Conservation (phyloP, 371 early-diverging fungal genomes). For the Polyrhizophydium stewartii region DNA sequence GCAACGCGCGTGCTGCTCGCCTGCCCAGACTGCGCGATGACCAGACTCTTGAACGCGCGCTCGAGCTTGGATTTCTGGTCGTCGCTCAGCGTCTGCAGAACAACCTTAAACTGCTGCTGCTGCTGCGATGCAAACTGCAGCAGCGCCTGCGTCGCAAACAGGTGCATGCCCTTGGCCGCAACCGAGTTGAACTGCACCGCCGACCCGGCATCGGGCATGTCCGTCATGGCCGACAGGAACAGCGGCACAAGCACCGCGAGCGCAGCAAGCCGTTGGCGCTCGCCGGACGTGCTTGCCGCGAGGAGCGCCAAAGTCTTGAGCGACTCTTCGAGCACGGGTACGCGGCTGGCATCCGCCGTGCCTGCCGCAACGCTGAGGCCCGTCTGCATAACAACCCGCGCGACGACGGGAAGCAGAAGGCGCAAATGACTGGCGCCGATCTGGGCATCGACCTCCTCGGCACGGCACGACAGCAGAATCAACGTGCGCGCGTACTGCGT, state of each 20-base stretch:
- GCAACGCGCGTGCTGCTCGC: too few relatives aligned
- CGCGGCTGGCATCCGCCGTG: background rate
- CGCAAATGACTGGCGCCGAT: conserved; percentile 6
- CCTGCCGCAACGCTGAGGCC: background rate
- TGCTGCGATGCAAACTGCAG: conserved; percentile 29
- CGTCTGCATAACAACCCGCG: background rate
- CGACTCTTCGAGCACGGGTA: conserved; percentile 12
- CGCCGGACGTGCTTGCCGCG: background rate
- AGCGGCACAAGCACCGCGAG: conserved; percentile 2
- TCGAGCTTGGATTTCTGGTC: conserved; percentile 15
- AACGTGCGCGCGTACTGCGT: conserved; percentile 17
- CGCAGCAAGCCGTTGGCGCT: background rate
- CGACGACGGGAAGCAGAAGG: conserved; percentile 5
- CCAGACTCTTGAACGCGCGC: conserved; percentile 21
- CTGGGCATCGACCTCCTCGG: background rate
- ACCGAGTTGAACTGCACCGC: background rate
- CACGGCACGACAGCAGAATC: conserved; percentile 1
- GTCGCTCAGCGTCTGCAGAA: conserved; percentile 14
- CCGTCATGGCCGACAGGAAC: conserved; percentile 4
- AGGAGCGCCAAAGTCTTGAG: conserved; percentile 10
- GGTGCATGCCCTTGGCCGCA: conserved; percentile 3
- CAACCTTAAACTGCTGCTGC: conserved; percentile 18
- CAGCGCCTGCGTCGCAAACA: conserved; percentile 15
- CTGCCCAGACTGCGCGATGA: conserved; percentile 4
- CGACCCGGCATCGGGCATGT: background rate